These are phyloP conservation scores for Chlorella vulgaris DNA, from an alignment of 139 green algal species.

Conservation along the genomic window DNA sequence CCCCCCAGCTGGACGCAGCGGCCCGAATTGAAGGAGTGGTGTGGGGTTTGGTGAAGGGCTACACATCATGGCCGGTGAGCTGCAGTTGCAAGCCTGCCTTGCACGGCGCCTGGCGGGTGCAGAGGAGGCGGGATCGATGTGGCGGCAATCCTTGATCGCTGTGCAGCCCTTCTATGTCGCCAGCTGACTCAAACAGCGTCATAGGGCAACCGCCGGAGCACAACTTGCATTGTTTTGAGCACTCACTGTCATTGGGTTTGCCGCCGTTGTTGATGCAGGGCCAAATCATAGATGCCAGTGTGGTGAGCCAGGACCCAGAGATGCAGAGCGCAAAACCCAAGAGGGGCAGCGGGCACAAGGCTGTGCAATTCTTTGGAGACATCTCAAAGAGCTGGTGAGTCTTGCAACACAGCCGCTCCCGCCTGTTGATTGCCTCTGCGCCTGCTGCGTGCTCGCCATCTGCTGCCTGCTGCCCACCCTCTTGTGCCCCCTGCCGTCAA, in stretches of 20 bases:
- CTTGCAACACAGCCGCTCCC: no score
- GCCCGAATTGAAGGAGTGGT: slow-evolving; percentile 27
- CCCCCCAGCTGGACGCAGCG: not conserved
- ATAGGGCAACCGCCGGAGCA: no score
- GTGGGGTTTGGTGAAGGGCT: slow-evolving; percentile 78
- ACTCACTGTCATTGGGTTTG: not conserved
- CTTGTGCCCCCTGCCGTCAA: no score
- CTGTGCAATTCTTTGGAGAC: slow-evolving; percentile 85
- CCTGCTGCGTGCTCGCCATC: not conserved
- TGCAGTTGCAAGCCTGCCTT: not conserved
- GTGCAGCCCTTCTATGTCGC: no score
- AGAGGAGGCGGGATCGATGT: no score
- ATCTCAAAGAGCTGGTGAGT: slow-evolving; percentile 65
- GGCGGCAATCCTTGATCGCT: no score
- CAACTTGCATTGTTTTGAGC: not conserved
- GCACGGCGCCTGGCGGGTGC: not conserved
- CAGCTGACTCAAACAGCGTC: no score
- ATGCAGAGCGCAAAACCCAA: slow-evolving; percentile 8
- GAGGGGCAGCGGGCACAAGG: slow-evolving; percentile 14
- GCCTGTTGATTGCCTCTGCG: no score
- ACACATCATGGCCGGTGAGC: slow-evolving; percentile 80
- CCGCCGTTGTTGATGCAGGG: slow-evolving; percentile 32
- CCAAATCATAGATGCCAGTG: slow-evolving; percentile 39
- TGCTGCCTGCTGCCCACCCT: no score
- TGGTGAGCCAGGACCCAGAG: not conserved